Conservation (phyloP, 2,329 filamentous ascomycete genomes). For the Trichoderma afroharzianum region DNA sequence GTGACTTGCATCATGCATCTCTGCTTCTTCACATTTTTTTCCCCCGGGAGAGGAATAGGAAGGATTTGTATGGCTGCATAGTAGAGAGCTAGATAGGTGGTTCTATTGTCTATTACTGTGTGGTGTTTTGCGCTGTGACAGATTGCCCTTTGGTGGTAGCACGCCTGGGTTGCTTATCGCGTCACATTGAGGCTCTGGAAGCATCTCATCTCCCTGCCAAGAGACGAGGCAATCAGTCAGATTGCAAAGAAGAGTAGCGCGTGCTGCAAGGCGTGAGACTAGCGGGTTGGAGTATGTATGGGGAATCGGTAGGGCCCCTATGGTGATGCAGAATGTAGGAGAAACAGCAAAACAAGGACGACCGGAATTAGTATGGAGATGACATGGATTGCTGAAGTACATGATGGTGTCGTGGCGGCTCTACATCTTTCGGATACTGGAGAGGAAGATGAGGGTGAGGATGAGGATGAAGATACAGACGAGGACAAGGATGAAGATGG, state of each 20-base stretch:
- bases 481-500: not conserved
- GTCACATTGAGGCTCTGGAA: not conserved
- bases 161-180: not conserved
- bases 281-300: slow-evolving; percentile 1
- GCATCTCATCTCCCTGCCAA: not conserved
- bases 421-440: not conserved
- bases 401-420: not conserved
- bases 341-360: not conserved
- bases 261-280: not conserved
- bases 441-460: not conserved
- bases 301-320: not conserved
- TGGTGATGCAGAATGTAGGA: not conserved
- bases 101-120: not conserved
- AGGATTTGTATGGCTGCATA: not conserved
- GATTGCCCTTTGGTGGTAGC: not conserved
- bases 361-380: not conserved
- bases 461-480: not conserved
- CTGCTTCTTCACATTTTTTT: not conserved
- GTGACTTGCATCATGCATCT: not conserved
- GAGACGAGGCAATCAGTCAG: not conserved
- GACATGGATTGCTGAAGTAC: not conserved
- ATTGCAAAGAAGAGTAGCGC: not conserved
- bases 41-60: not conserved
- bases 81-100: not conserved
- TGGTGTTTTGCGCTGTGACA: not conserved